These are phyloP conservation scores for Corchorus capsularis DNA, from an alignment of 345 rosid genomes.

Conservation along the genomic window DNA sequence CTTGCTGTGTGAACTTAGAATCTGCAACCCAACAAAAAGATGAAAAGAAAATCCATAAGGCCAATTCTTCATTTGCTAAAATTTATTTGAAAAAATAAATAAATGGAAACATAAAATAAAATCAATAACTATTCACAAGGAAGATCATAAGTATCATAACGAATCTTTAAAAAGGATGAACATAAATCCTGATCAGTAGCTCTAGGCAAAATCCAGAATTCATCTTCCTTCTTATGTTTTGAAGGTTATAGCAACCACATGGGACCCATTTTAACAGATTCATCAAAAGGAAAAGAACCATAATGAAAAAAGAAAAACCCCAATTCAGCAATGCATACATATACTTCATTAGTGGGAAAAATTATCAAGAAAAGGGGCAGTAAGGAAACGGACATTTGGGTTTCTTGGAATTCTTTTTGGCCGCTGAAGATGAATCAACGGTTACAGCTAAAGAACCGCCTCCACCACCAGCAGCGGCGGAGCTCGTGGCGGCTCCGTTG, in stretches of 20 bases:
- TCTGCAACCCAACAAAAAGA: conserved; percentile 41
- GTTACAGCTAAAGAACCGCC: not conserved
- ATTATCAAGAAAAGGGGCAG: not conserved
- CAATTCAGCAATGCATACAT: not conserved
- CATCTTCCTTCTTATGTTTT: too few species aligned
- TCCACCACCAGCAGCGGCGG: conserved; percentile 1
- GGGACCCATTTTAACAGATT: not conserved
- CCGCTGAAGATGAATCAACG: not conserved
- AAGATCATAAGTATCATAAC: not conserved
- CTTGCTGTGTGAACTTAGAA: conserved; percentile 79
- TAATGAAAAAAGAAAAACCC: too few species aligned
- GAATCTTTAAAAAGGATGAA: not conserved
- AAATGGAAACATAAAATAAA: not conserved
- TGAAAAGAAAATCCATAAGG: not conserved
- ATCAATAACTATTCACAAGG: not conserved
- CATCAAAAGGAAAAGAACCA: not conserved
- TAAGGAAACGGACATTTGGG: conserved; percentile 11
- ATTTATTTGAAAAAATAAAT: too few species aligned
- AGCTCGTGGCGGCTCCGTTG: conserved; percentile 15
- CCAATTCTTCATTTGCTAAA: not conserved
- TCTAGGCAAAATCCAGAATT: not conserved
- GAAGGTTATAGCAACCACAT: not conserved
- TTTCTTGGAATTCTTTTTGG: conserved; percentile 23
- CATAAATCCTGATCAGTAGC: not conserved
- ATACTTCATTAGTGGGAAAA: not conserved